These are phyloP conservation scores for Cucumis melo DNA, from an alignment of 306 rosid species.

Conservation along the genomic window DNA sequence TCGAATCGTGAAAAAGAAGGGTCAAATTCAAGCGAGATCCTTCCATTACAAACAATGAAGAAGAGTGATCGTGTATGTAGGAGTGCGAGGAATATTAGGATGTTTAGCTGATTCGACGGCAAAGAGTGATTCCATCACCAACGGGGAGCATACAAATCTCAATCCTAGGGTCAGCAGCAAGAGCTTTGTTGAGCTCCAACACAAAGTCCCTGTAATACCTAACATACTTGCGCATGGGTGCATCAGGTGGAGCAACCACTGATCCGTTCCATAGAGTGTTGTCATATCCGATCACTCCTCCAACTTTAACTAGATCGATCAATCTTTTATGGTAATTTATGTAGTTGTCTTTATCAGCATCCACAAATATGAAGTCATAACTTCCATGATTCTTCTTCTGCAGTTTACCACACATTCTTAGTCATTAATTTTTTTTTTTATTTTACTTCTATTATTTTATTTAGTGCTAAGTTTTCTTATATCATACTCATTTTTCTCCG, in stretches of 20 bases:
- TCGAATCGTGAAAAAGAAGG: not conserved
- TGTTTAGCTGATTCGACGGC: constrained; percentile 5
- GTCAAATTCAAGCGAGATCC: not conserved
- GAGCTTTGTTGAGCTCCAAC: constrained; percentile 76
- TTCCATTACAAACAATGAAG: not conserved
- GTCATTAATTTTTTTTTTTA: not conserved
- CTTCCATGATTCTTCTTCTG: constrained; percentile 72
- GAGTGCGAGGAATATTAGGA: not conserved
- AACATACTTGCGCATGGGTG: constrained; percentile 73
- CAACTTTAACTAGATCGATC: constrained; percentile 65
- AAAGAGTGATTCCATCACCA: constrained; percentile 12
- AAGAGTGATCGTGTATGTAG: not conserved
- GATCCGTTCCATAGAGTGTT: constrained; percentile 93
- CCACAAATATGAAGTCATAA: constrained; percentile 82
- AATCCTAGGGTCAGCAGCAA: constrained; percentile 78
- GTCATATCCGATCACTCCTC: constrained; percentile 84
- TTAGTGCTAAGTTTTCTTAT: no score
- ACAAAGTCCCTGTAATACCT: constrained; percentile 81
- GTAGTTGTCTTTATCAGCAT: constrained; percentile 88
- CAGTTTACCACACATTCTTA: not conserved
- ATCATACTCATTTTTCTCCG: no score
- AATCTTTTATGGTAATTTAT: constrained; percentile 82
- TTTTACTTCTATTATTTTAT: not conserved
- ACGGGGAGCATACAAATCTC: constrained; percentile 53
- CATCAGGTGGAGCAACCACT: constrained; percentile 80